Conservation (phyloP, 352 stramenopile species). For the Aphanomyces euteiches region DNA sequence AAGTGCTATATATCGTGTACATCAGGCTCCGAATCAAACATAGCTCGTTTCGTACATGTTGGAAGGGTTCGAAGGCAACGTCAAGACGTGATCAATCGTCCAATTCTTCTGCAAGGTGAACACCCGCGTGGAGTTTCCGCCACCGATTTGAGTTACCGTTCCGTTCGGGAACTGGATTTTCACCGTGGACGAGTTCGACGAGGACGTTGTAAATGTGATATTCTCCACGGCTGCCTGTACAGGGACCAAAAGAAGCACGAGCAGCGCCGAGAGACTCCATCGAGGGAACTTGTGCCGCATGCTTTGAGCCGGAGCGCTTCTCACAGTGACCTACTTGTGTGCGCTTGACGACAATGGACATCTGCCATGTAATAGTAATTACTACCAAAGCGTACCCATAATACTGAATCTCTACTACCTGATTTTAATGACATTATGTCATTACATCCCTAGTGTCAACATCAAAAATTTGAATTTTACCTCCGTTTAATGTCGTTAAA, state of each 20-base stretch:
- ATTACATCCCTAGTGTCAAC: too few relatives aligned
- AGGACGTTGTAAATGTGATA: not conserved
- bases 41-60: not conserved
- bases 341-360: too few relatives aligned
- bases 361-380: too few relatives aligned
- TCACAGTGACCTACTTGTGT: too few relatives aligned
- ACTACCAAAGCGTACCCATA: too few relatives aligned
- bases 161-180: not conserved
- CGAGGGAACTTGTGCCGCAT: not conserved
- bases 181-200: not conserved
- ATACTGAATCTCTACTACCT: too few relatives aligned
- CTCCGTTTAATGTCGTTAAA: not conserved
- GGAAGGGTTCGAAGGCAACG: not conserved
- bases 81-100: not conserved
- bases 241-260: not conserved
- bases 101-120: not conserved
- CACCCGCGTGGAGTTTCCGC: not conserved
- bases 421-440: too few relatives aligned
- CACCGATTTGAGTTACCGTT: not conserved
- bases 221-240: not conserved
- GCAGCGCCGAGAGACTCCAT: not conserved
- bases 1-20: not conserved
- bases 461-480: too few relatives aligned
- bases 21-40: not conserved
- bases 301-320: too few relatives aligned